Evolutionary conservation across 495 filamentous ascomycete genomes (phyloP), one percentile per base, ranked within the genome.

Genomic region (Aspergillus panamensis): DNA sequence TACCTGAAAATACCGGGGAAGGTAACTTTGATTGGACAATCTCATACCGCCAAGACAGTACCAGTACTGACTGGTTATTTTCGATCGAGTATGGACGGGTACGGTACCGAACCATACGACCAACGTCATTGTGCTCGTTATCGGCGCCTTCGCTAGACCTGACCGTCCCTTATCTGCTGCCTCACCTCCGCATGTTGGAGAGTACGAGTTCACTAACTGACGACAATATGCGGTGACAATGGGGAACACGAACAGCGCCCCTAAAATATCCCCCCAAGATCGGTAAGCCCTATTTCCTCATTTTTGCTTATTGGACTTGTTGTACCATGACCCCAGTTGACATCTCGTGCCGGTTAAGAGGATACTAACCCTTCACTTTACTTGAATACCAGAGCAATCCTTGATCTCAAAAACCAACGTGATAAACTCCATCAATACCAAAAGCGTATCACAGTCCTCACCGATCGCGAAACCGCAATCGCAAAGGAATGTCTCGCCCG

Each of bases 361-460:
- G 25, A 25, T 25, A 13, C 53, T 62, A 60, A 64, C 53, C 40
- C 21, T 25, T 8, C 30, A 25, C 0, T 14, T 20, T 40, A 10
- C 20, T 43, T 37, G 8, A 19, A 48, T 19, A 20, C 13, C 30
- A 93, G 89, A 66, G 94, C 94, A 35, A 97, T 97, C 71, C 87
- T 97, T 57, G 91, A 97, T 75, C 85, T 98, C 69, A 97, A 97
- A 73, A 89, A 86, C 76, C 95, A 98, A 74, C 92, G 94, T 69
- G 94, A 98, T 80, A 92, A 89, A 65, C 89, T 97, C 2, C 91
- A 92, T 61, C 89, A 95, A 65, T 97, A 98, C 74, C 91, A 96
- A 70, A 85, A 87, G 58, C 88, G 89, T 62, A 93, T 98, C 67
- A 85, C 85, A 31, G 77, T 88, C 51, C 83, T 98, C 19, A 96